Evolutionary conservation across 2,329 filamentous ascomycete species (phyloP).

Genomic region (Aureobasidium uvarum): DNA sequence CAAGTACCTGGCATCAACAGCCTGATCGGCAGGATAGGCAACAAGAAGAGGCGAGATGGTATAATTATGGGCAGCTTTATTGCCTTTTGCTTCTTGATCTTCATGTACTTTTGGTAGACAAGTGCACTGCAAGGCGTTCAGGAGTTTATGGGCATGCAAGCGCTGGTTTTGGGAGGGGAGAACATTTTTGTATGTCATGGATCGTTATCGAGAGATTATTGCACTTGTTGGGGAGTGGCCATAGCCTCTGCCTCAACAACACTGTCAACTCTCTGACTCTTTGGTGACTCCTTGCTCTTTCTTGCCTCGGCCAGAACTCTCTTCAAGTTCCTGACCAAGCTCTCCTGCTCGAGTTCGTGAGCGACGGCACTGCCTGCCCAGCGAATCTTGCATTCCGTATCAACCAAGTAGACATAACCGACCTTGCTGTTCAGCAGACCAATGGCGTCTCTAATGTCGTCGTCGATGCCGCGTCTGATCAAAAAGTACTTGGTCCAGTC

Average conservation of each 20-base stretch:
- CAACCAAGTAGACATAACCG: constrained; percentile 89
- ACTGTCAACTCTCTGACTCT: constrained; percentile 5
- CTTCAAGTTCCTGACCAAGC: constrained; percentile 63
- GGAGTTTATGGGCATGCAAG: constrained; percentile 1
- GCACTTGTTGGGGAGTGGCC: neutral
- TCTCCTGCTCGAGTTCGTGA: constrained; percentile 63
- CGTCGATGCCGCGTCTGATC: constrained; percentile 56
- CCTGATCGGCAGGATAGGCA: constrained; percentile 86
- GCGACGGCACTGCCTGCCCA: constrained; percentile 84
- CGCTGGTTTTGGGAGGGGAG: constrained; percentile 13
- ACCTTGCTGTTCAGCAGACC: constrained; percentile 84
- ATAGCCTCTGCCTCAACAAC: constrained; percentile 3
- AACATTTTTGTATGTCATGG: constrained; percentile 1
- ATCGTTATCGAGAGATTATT: neutral
- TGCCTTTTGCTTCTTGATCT: constrained; percentile 82
- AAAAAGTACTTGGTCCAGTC: constrained; percentile 61
- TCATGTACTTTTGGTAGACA: constrained; percentile 70
- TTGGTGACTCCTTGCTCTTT: constrained; percentile 12
- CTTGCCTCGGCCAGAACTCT: constrained; percentile 59
- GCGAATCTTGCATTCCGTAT: constrained; percentile 81
- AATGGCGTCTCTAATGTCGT: constrained; percentile 58
- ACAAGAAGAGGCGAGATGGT: constrained; percentile 91
- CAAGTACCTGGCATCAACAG: constrained; percentile 92
- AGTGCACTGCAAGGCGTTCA: constrained; percentile 6
- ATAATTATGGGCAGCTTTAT: constrained; percentile 91